A percentile compares a stretch with the other conserved stretches of the same genome.
Evolutionary conservation across 495 filamentous ascomycete genomes (phyloP).

Genomic region (Pyrenula massariospora): DNA sequence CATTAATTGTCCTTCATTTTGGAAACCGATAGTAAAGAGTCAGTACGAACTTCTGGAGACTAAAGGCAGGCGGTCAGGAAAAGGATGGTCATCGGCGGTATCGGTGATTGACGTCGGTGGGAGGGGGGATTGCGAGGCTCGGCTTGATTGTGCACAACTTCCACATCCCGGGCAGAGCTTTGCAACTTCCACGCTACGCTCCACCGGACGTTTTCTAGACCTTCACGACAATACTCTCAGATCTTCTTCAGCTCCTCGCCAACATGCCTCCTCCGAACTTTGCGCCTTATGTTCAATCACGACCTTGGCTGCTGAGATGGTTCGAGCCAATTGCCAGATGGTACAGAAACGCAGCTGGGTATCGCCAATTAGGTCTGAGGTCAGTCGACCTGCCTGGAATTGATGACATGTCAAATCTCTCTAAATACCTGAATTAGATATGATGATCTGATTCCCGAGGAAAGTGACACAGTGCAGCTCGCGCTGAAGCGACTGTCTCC

Average conservation of each 20-base stretch:
- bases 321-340: conserved; percentile 69
- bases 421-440: conserved; percentile 42
- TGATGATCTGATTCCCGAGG: conserved; percentile 90
- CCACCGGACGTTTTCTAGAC: not conserved
- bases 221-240: not conserved
- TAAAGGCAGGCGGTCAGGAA: not conserved
- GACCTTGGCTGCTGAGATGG: conserved; percentile 71
- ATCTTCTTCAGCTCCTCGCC: conserved; percentile 6
- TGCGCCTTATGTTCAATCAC: conserved; percentile 58
- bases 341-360: conserved; percentile 79
- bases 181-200: not conserved
- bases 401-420: conserved; percentile 7
- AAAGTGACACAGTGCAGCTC: conserved; percentile 70
- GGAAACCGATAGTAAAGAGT: not conserved
- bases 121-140: too few species aligned
- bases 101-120: not conserved
- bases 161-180: too few species aligned
- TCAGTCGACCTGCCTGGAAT: conserved; percentile 29
- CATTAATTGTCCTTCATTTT: too few species aligned
- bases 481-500: conserved; percentile 83
- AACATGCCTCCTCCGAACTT: conserved; percentile 67
- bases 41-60: not conserved
- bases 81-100: not conserved
- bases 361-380: conserved; percentile 86
- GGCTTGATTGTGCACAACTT: too few species aligned